Conservation (phyloP, 805 yeast species). For the Blastobotrys terrestris region DNA sequence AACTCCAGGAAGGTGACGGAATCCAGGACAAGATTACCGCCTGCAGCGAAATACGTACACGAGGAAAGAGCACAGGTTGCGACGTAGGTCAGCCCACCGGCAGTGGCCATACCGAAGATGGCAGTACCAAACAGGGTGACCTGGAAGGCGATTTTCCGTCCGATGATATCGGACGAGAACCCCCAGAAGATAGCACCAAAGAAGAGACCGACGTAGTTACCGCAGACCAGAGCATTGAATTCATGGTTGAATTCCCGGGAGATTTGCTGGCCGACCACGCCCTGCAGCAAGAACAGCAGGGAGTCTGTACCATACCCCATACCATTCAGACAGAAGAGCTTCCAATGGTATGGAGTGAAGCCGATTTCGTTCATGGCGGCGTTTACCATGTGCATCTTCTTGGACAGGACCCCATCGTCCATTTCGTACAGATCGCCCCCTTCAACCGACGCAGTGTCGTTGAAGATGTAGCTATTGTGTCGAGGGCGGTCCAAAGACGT, state of each 20-base stretch:
- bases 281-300: constrained; percentile 41
- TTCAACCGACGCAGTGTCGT: neutral
- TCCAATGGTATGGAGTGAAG: constrained; percentile 48
- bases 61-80: constrained; percentile 41
- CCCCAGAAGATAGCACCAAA: constrained; percentile 51
- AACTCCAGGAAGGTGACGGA: constrained; percentile 47
- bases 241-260: constrained; percentile 36
- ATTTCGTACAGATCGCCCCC: neutral
- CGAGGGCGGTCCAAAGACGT: neutral
- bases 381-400: constrained; percentile 34
- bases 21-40: constrained; percentile 52
- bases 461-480: neutral
- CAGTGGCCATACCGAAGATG: constrained; percentile 39
- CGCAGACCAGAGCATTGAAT: constrained; percentile 36
- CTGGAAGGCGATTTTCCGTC: constrained; percentile 47
- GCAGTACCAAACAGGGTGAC: constrained; percentile 42
- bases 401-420: constrained; percentile 8
- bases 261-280: constrained; percentile 40
- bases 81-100: constrained; percentile 47
- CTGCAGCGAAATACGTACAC: constrained; percentile 35
- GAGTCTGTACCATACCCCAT: constrained; percentile 53
- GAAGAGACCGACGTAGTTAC: constrained; percentile 45
- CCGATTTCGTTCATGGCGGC: constrained; percentile 56
- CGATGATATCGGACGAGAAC: constrained; percentile 47
- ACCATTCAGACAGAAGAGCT: constrained; percentile 45